These are phyloP conservation scores for Rhodotorula sp. DNA, from an alignment of 1,284 basidiomycete species.

Conservation along the genomic window DNA sequence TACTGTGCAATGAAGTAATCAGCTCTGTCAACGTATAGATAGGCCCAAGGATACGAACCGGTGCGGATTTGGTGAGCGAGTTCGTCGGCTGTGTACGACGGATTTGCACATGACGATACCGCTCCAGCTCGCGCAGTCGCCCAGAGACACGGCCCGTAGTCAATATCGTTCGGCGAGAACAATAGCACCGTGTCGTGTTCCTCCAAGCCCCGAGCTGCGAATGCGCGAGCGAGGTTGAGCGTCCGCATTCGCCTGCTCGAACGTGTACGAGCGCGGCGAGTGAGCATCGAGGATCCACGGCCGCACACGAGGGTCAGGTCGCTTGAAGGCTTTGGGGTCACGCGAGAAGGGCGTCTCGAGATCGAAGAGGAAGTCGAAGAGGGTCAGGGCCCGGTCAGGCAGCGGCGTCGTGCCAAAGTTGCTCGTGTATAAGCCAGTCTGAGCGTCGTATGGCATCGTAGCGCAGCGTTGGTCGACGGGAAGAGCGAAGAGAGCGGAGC, in stretches of 20 bases:
- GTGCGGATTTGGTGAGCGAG: constrained; percentile 51
- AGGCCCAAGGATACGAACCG: constrained; percentile 2
- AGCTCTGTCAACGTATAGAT: neutral
- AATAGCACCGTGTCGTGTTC: constrained; percentile 14
- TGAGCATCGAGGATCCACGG: constrained; percentile 31
- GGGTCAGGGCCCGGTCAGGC: constrained; percentile 8
- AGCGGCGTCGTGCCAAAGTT: neutral
- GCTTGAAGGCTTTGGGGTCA: neutral
- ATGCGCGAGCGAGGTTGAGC: constrained; percentile 23
- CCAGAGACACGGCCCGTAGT: constrained; percentile 71
- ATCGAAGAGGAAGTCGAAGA: constrained; percentile 36
- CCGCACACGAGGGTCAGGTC: neutral
- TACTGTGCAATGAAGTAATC: constrained; percentile 38
- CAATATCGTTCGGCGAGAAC: constrained; percentile 46
- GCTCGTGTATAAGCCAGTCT: constrained; percentile 27
- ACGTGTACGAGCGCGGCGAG: constrained; percentile 8
- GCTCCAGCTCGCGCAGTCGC: constrained; percentile 70
- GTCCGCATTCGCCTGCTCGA: constrained; percentile 9
- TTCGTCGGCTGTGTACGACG: constrained; percentile 66
- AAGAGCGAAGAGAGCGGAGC: neutral
- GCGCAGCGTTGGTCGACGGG: neutral
- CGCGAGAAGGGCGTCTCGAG: neutral
- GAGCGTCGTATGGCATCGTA: constrained; percentile 30
- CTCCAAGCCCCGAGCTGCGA: constrained; percentile 8
- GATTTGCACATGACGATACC: constrained; percentile 70